phyloP scores from a whole-genome alignment of 140 eudicot genomes.

The Artemisia princeps region DNA sequence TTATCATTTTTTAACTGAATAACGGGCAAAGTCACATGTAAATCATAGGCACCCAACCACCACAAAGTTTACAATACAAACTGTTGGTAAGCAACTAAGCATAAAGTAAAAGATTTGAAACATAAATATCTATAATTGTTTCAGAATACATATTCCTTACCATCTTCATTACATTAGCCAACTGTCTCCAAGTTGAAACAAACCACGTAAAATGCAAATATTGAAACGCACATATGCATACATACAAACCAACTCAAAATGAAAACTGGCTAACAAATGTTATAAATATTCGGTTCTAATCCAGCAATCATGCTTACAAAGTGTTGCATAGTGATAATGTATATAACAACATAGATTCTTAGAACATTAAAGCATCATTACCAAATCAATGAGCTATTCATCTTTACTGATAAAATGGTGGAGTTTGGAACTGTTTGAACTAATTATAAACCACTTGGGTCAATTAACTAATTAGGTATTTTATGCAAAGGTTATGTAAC shows the following conservation, averaged over 20 bases:
- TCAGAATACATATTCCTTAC: constrained; percentile 5
- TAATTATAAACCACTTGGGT: constrained; percentile 1
- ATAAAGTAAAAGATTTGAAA: neutral
- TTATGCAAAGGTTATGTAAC: neutral
- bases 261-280: neutral
- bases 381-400: neutral
- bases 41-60: constrained; percentile 7
- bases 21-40: constrained; percentile 10
- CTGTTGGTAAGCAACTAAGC: constrained; percentile 3
- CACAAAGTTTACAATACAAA: constrained; percentile 7
- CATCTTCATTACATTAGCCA: neutral
- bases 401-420: neutral
- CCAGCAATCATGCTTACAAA: neutral
- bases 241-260: neutral
- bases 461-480: neutral
- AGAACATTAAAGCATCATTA: neutral
- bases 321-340: neutral
- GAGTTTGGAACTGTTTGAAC: neutral
- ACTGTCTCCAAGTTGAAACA: constrained; percentile 3
- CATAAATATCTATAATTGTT: neutral
- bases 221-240: neutral
- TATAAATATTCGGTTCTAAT: neutral
- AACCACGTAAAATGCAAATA: neutral
- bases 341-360: neutral
- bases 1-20: constrained; percentile 1